Evolutionary conservation across 2,329 filamentous ascomycete genomes (phyloP).

Genomic region (Trichoderma sp.): DNA sequence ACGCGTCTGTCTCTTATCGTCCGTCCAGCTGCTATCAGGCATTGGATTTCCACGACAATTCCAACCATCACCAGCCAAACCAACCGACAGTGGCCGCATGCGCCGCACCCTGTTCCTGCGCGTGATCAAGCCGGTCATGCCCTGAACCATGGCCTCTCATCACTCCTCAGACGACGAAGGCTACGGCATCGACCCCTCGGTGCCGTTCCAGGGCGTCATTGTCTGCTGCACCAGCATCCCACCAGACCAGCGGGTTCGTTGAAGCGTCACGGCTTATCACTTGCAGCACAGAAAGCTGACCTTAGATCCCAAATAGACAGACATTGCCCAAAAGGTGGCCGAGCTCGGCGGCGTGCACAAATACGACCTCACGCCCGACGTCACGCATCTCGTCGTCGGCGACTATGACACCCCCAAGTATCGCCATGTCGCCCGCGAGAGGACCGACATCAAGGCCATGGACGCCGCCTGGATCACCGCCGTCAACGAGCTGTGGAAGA

Average conservation of each 20-base stretch:
- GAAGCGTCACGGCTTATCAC: conserved; percentile 1
- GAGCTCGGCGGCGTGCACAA: conserved; percentile 88
- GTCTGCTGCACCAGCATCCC: conserved; percentile 87
- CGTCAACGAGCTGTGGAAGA: conserved; percentile 77
- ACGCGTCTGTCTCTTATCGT: conserved; percentile 24
- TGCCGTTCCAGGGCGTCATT: conserved; percentile 70
- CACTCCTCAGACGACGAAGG: conserved; percentile 35
- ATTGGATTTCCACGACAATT: not conserved
- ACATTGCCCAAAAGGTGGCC: conserved; percentile 64
- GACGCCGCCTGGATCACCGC: conserved; percentile 82
- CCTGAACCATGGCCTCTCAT: conserved; percentile 37
- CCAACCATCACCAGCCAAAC: not conserved
- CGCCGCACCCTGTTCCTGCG: not conserved
- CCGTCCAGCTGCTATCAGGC: not conserved
- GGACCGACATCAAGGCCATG: conserved; percentile 83
- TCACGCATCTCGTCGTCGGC: conserved; percentile 92
- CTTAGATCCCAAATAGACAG: conserved; percentile 46
- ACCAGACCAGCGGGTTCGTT: conserved; percentile 72
- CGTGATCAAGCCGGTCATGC: conserved; percentile 11
- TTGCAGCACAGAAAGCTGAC: not conserved
- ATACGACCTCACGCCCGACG: conserved; percentile 91
- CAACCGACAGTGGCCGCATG: conserved; percentile 8
- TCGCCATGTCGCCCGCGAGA: conserved; percentile 86
- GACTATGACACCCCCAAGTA: conserved; percentile 91
- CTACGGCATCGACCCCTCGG: conserved; percentile 56